Evolutionary conservation across 768 basidiomycete genomes (phyloP).

Genomic region (Chalciporus pseudorubinellus): DNA sequence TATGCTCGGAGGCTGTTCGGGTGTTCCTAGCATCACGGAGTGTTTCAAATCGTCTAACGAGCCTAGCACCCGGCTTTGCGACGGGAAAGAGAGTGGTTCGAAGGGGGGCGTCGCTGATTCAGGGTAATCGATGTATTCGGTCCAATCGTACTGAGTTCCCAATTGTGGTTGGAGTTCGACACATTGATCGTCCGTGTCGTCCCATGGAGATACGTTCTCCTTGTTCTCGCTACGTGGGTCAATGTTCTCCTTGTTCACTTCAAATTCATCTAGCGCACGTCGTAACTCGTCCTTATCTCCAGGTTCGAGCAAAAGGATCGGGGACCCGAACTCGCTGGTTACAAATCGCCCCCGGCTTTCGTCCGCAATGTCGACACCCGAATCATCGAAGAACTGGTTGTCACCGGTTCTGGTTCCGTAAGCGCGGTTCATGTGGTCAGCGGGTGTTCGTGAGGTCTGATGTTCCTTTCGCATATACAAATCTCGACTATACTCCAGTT

Average conservation of each 20-base stretch:
- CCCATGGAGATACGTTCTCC: conserved; percentile 14
- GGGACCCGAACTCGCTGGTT: conserved; percentile 3
- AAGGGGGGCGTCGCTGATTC: conserved; percentile 18
- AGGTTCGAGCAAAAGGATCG: conserved; percentile 1
- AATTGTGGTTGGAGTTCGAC: not conserved
- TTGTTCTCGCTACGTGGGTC: conserved; percentile 13
- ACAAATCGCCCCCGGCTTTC: not conserved
- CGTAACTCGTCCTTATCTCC: conserved; percentile 10
- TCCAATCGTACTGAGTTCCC: conserved; percentile 21
- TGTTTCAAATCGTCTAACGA: conserved; percentile 1
- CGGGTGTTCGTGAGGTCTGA: not conserved
- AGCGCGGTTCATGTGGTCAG: not conserved
- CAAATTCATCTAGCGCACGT: not conserved
- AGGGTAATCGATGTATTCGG: conserved; percentile 20
- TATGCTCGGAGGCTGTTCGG: conserved; percentile 5
- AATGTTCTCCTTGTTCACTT: conserved; percentile 15
- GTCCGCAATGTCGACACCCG: conserved; percentile 15
- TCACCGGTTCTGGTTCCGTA: not conserved
- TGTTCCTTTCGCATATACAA: not conserved
- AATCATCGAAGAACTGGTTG: conserved; percentile 11
- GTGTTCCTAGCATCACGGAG: conserved; percentile 1
- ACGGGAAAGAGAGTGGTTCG: conserved; percentile 25
- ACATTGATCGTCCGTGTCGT: not conserved
- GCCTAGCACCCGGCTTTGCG: conserved; percentile 15
- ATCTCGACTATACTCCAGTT: not conserved